Evolutionary conservation across 805 yeast species (phyloP).

Genomic region (Vanderwaltozyma tropicalis): DNA sequence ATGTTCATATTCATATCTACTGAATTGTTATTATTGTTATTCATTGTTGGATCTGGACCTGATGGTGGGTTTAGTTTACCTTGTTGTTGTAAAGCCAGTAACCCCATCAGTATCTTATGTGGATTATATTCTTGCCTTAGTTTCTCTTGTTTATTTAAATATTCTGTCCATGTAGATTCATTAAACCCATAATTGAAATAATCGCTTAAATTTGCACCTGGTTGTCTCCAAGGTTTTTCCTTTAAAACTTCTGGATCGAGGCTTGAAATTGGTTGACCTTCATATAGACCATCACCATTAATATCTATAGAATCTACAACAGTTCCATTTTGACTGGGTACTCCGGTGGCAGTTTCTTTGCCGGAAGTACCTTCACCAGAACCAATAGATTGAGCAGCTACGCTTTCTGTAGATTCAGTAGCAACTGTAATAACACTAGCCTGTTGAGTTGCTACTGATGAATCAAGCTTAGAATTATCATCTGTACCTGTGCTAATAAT

Average conservation of each 20-base stretch:
- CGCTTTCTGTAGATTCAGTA: conserved; percentile 7
- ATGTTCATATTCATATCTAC: background rate
- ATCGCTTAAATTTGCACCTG: conserved; percentile 91
- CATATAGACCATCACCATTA: conserved; percentile 32
- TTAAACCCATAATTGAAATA: conserved; percentile 96
- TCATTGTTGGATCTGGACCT: conserved; percentile 11
- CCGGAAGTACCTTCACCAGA: conserved; percentile 3
- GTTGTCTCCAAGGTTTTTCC: conserved; percentile 97
- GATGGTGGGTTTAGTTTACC: conserved; percentile 35
- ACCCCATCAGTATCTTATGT: conserved; percentile 59
- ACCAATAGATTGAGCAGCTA: conserved; percentile 3
- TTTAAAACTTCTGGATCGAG: conserved; percentile 70
- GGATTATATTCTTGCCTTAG: conserved; percentile 73
- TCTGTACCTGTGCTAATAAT: conserved; percentile 46
- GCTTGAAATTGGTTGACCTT: conserved; percentile 76
- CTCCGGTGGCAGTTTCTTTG: background rate
- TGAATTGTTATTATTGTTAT: conserved; percentile 6
- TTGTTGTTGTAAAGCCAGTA: conserved; percentile 27
- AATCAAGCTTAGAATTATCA: conserved; percentile 19
- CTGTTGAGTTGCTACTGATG: conserved; percentile 12
- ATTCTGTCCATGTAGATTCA: conserved; percentile 91
- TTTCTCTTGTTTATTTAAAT: conserved; percentile 79
- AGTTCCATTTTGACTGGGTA: conserved; percentile 7
- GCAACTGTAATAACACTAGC: conserved; percentile 11
- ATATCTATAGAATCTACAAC: conserved; percentile 24